Evolutionary conservation across 1,139 yeast genomes (phyloP), one percentile per base, ranked within the genome.

Genomic region (Kodamaea sp.): DNA sequence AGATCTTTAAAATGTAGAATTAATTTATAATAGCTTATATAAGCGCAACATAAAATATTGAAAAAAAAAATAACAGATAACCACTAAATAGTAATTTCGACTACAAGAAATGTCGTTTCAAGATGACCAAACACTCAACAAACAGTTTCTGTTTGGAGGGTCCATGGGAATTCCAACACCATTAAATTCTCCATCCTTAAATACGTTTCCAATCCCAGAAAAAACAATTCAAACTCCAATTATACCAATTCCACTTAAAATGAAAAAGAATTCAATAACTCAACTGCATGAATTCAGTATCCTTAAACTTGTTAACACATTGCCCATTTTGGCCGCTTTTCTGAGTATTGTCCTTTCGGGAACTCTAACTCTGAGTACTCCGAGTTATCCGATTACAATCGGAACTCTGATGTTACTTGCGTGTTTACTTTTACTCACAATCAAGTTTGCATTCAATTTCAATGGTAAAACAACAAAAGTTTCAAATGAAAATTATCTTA

Each of bases 301-400:
- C 28, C 36, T 38, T 26, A 40, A 42, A 31, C 40, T 57, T 26
- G 34, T 59, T 35, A 54, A 56, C n/a, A 57, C 65, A 2, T 47
- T 62, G 31, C 67, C 67, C 1, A 54, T 60, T 10, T 47, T 63
- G 24, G 52, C 56, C 29, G 62, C 65, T 5, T 52, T 57, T 33
- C 60, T 65, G 5, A 51, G 60, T 32, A 43, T 60, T 29, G 47
- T 63, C 22, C 42, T 62, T 36, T 52, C 64, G 25, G 49, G 53
- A 29, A 41, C 46, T 11, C 38, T 55, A 44, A 44, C 54, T 15
- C 20, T 15, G 20, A 15, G 20, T 15, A 15, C 20, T 15, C 20
- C 20, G 20, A 15, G 20, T 4, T 15, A 15, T 15, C 20, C 20
- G 20, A 4, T 15, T 15, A 15, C 20, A 15, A 15, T 15, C 20